A percentile compares a stretch with the other conserved stretches of the same genome.
phyloP scores from a whole-genome alignment of 2,329 filamentous ascomycete species.

The Hypoxylon sp. region DNA sequence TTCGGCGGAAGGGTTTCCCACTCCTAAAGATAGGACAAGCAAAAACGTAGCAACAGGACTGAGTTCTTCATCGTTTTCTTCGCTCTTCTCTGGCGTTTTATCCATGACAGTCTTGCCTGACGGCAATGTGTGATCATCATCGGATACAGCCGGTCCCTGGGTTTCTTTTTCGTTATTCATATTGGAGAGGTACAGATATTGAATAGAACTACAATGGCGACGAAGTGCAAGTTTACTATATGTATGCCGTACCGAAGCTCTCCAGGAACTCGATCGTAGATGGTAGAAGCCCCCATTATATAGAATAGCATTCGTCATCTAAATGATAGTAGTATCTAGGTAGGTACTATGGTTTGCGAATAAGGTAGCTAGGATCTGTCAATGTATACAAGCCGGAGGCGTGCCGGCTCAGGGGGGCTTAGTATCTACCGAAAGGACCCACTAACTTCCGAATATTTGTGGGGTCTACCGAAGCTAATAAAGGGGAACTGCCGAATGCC shows the following conservation, averaged over 20 bases:
- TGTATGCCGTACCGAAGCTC: too few relatives aligned
- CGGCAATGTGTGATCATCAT: neutral
- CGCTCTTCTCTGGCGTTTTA: neutral
- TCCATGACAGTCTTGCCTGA: too few relatives aligned
- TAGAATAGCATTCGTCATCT: too few relatives aligned
- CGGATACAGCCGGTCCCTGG: neutral
- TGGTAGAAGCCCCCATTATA: too few relatives aligned
- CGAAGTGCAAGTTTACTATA: too few relatives aligned
- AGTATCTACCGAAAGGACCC: slow-evolving; percentile 1
- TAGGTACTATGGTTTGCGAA: neutral
- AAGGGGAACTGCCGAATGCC: slow-evolving; percentile 5
- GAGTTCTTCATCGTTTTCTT: neutral
- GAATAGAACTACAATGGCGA: too few relatives aligned
- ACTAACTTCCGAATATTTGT: slow-evolving; percentile 9
- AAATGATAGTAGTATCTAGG: neutral
- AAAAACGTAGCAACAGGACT: neutral
- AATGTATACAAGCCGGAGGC: neutral
- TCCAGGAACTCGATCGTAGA: too few relatives aligned
- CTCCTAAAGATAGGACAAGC: slow-evolving; percentile 2
- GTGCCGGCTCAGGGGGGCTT: neutral
- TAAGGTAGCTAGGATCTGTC: neutral
- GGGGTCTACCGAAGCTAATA: slow-evolving; percentile 4
- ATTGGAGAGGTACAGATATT: too few relatives aligned
- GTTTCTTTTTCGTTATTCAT: too few relatives aligned
- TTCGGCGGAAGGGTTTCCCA: neutral